Evolutionary conservation across 441 rosid genomes (phyloP).

Genomic region (Adansonia madagascariensis): DNA sequence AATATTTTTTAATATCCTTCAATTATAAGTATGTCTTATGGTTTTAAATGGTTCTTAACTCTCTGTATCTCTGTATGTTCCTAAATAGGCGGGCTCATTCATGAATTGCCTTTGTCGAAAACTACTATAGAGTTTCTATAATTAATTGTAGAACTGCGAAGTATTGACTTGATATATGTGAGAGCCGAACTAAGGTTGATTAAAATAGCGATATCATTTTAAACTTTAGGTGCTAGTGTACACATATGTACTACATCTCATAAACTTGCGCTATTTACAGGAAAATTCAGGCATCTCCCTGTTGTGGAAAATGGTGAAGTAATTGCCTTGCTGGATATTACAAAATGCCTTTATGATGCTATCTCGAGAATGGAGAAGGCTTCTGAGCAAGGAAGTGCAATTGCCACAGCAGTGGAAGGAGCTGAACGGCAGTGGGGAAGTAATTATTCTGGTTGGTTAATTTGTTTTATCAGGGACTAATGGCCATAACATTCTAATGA

Average conservation of each 20-base stretch:
- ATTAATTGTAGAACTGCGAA: background rate
- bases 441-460: constrained; percentile 55
- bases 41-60: background rate
- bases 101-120: background rate
- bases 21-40: background rate
- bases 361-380: constrained; percentile 95
- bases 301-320: constrained; percentile 99
- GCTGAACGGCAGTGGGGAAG: constrained; percentile 86
- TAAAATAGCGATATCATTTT: background rate
- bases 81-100: background rate
- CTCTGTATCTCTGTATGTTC: background rate
- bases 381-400: constrained; percentile 92
- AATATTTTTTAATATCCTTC: background rate
- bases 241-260: background rate
- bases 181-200: background rate
- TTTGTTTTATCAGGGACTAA: constrained; percentile 8
- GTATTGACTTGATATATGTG: constrained; percentile 7
- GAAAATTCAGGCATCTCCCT: constrained; percentile 91
- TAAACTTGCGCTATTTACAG: constrained; percentile 39
- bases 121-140: background rate
- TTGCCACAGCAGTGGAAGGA: constrained; percentile 97
- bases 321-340: constrained; percentile 87
- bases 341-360: constrained; percentile 93
- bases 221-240: background rate
- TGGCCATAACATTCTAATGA: background rate